Evolutionary conservation across 805 yeast species (phyloP).

Genomic region (Ogataea dorogensis): DNA sequence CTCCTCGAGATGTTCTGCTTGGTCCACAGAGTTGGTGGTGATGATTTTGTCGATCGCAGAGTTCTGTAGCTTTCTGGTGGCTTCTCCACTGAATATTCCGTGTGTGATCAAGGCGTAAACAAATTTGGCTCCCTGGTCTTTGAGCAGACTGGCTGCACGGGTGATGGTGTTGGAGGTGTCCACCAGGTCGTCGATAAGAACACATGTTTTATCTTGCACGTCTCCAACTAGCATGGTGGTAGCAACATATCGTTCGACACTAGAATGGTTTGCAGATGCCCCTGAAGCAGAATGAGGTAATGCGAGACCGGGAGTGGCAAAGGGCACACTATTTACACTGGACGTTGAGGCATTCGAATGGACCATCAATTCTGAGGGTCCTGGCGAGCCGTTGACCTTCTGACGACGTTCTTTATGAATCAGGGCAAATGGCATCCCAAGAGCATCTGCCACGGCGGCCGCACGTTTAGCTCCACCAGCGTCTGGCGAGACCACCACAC

Average conservation of each 20-base stretch:
- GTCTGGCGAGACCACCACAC: constrained; percentile 95
- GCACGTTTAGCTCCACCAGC: constrained; percentile 99
- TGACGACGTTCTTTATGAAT: constrained; percentile 90
- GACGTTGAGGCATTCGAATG: constrained; percentile 20
- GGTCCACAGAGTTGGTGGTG: constrained; percentile 92
- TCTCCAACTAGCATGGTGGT: constrained; percentile 97
- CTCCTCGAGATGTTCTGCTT: constrained; percentile 51
- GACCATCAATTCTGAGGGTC: constrained; percentile 11
- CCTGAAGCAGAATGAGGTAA: constrained; percentile 16
- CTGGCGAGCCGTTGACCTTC: constrained; percentile 32
- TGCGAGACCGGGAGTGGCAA: constrained; percentile 11
- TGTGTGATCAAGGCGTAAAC: constrained; percentile 90
- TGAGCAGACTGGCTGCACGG: constrained; percentile 86
- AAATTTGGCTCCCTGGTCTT: constrained; percentile 87
- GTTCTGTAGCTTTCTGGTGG: constrained; percentile 63
- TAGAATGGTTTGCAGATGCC: constrained; percentile 12
- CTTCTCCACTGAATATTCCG: constrained; percentile 91
- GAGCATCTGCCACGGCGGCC: constrained; percentile 85
- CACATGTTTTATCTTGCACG: constrained; percentile 80
- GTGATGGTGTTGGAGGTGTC: constrained; percentile 93
- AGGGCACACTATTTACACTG: constrained; percentile 16
- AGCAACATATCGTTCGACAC: constrained; percentile 44
- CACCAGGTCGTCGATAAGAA: constrained; percentile 89
- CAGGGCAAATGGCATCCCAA: constrained; percentile 87
- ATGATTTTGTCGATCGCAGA: constrained; percentile 79